Percentiles rank a stretch among this genome's conserved stretches.
phyloP scores from a whole-genome alignment of 257 asterid genomes.

The Knoxia roxburghii region DNA sequence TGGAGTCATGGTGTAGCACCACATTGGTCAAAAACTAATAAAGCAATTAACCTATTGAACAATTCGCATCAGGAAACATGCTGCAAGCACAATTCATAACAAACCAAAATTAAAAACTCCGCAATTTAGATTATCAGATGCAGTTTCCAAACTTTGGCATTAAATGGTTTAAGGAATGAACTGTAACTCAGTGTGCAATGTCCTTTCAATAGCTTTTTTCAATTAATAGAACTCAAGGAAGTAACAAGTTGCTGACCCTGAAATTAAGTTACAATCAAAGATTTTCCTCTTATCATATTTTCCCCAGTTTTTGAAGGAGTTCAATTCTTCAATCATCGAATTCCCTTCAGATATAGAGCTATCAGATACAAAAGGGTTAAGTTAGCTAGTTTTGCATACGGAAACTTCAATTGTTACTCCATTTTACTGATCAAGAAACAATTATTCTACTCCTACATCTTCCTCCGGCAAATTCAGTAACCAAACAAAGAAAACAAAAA shows the following conservation, averaged over 20 bases:
- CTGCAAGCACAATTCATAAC: neutral
- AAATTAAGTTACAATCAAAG: neutral
- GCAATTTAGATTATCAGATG: neutral
- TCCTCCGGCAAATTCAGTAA: too few relatives aligned
- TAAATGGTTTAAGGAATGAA: neutral
- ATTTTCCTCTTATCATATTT: neutral
- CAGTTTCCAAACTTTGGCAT: neutral
- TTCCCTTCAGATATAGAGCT: neutral
- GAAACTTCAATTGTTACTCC: neutral
- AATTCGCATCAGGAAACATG: neutral
- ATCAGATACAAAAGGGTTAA: neutral
- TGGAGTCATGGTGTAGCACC: neutral
- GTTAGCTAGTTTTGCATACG: neutral
- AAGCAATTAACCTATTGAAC: neutral
- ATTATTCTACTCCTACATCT: neutral
- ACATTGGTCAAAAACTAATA: neutral
- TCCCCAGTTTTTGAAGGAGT: neutral
- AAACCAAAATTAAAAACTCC: neutral
- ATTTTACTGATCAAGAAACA: neutral
- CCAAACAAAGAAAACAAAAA: too few relatives aligned
- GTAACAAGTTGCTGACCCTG: neutral
- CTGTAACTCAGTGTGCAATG: neutral
- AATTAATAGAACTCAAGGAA: neutral
- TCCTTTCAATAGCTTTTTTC: neutral
- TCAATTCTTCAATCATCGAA: neutral